These are phyloP conservation scores for Gleditsia sinensis DNA, from an alignment of 306 rosid genomes.

Conservation along the genomic window DNA sequence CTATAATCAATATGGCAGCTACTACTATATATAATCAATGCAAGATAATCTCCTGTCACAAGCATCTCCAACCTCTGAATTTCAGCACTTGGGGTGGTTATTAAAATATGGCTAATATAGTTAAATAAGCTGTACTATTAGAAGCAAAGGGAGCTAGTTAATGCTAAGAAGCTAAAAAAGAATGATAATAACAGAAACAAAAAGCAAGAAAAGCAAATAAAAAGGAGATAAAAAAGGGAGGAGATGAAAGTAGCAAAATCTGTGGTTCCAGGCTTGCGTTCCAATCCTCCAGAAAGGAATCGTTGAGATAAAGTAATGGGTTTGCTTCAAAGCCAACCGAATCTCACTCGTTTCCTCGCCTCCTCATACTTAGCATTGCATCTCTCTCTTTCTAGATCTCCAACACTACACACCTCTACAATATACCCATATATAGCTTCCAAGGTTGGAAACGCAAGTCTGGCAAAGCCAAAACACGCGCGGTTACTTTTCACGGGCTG, in stretches of 20 bases:
- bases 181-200: not conserved
- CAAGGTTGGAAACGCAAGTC: constrained; percentile 55
- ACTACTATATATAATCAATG: not conserved
- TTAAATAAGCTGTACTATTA: not conserved
- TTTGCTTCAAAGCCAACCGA: constrained; percentile 99
- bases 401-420: constrained; percentile 26
- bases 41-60: constrained; percentile 40
- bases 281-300: constrained; percentile 86
- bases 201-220: constrained; percentile 20
- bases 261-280: constrained; percentile 92
- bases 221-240: not conserved
- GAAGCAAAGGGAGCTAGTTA: not conserved
- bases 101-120: constrained; percentile 18
- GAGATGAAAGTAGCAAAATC: constrained; percentile 41
- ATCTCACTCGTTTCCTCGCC: constrained; percentile 85
- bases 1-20: constrained; percentile 3
- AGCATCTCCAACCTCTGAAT: constrained; percentile 28
- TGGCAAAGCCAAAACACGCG: constrained; percentile 48
- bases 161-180: not conserved
- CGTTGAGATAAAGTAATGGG: constrained; percentile 84
- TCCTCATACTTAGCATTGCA: constrained; percentile 62
- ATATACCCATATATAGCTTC: constrained; percentile 47
- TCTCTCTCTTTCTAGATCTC: constrained; percentile 38
- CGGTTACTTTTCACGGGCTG: constrained; percentile 49
- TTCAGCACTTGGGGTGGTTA: not conserved